These are phyloP conservation scores for Amanita rubescens DNA, from an alignment of 768 basidiomycete species.

Conservation along the genomic window DNA sequence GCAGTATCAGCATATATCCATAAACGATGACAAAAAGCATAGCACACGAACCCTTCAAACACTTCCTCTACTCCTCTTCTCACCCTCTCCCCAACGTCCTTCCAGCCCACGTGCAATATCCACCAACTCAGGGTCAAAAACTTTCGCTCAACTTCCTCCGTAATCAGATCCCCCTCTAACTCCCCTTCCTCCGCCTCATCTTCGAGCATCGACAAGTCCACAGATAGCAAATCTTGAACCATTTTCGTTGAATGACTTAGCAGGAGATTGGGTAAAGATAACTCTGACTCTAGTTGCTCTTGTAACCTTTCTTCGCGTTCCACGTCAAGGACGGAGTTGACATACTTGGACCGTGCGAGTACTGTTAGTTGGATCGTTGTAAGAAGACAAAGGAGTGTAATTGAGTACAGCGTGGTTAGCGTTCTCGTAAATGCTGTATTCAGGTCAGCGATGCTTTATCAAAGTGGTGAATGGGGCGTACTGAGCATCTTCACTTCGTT, in stretches of 20 bases:
- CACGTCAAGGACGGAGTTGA: conserved; percentile 55
- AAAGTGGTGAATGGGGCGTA: conserved; percentile 24
- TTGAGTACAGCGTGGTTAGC: conserved; percentile 79
- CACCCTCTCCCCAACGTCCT: conserved; percentile 69
- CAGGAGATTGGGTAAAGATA: conserved; percentile 36
- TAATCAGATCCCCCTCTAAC: conserved; percentile 26
- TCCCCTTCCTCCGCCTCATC: conserved; percentile 9
- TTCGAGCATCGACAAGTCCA: conserved; percentile 15
- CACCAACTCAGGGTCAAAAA: conserved; percentile 91
- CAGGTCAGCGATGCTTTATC: conserved; percentile 1
- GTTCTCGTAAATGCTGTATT: conserved; percentile 76
- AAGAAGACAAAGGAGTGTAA: conserved; percentile 78
- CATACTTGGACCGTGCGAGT: conserved; percentile 75
- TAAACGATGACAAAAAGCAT: neutral
- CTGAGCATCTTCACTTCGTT: conserved; percentile 87
- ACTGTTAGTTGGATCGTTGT: conserved; percentile 82
- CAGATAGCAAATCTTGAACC: conserved; percentile 18
- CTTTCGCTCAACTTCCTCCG: conserved; percentile 66
- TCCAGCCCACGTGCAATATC: conserved; percentile 90
- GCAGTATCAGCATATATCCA: neutral
- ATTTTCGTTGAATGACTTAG: conserved; percentile 18
- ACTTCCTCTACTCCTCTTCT: conserved; percentile 71
- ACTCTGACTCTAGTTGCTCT: conserved; percentile 34
- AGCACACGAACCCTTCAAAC: conserved; percentile 63
- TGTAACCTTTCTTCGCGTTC: conserved; percentile 52